A percentile compares a stretch with the other conserved stretches of the same genome.
phyloP scores from a whole-genome alignment of 164 flowering plant genomes.

The Houttuynia cordata region DNA sequence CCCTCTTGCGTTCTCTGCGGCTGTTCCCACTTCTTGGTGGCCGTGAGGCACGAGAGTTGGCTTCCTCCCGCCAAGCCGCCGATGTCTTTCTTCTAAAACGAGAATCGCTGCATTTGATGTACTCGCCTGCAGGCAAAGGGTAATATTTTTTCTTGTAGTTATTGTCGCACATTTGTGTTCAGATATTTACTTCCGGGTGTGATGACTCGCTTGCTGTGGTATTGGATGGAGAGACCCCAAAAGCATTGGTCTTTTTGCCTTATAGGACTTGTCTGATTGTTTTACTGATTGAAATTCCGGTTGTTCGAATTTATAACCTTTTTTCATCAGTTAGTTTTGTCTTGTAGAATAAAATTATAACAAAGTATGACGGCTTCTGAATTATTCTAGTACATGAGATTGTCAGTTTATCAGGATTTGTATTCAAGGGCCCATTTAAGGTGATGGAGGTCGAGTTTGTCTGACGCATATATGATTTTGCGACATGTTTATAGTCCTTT shows the following conservation, averaged over 20 bases:
- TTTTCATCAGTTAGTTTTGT: neutral
- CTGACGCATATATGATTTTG: no score
- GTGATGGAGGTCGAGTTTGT: no score
- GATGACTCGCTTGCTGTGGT: no score
- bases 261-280: no score
- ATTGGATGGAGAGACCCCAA: no score
- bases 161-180: neutral
- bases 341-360: neutral
- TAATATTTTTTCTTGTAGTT: conserved; percentile 2
- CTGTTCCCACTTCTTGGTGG: conserved; percentile 5
- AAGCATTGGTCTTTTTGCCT: no score
- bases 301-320: no score
- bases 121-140: conserved; percentile 50
- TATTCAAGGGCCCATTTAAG: neutral
- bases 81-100: conserved; percentile 7
- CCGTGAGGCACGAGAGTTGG: neutral
- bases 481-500: no score
- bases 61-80: conserved; percentile 8
- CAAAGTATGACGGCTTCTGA: neutral
- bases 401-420: neutral
- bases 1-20: conserved; percentile 1
- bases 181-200: neutral
- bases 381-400: no score
- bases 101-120: conserved; percentile 22
- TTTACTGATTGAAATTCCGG: no score